Percentiles rank a stretch among this genome's conserved stretches.
These are phyloP conservation scores for Corynascus novoguineensis DNA, from an alignment of 495 filamentous ascomycete species.

Conservation along the genomic window DNA sequence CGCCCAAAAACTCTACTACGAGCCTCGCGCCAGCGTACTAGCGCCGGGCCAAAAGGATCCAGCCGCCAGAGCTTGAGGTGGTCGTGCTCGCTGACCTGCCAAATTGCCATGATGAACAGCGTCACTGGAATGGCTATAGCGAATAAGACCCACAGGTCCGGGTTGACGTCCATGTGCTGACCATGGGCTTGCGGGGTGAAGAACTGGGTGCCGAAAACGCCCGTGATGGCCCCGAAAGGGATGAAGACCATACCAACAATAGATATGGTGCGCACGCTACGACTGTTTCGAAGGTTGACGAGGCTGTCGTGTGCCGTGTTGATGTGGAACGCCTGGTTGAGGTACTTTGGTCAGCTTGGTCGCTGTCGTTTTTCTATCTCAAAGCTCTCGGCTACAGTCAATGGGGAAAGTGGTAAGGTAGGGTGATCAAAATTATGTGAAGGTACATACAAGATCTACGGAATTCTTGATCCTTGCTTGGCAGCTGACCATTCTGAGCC, in stretches of 20 bases:
- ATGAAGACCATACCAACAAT: not conserved
- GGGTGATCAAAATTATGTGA: not conserved
- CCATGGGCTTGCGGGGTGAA: not conserved
- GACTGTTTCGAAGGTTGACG: not conserved
- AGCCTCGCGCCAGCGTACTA: not conserved
- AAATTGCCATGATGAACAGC: not conserved
- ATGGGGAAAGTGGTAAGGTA: too few species aligned
- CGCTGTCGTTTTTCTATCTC: too few species aligned
- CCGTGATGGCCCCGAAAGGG: not conserved
- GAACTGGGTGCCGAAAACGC: not conserved
- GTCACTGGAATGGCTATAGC: not conserved
- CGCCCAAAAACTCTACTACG: not conserved
- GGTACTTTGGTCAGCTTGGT: too few species aligned
- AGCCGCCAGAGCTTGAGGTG: not conserved
- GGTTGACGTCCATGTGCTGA: not conserved
- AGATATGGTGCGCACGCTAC: not conserved
- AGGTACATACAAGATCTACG: not conserved
- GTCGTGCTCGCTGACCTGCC: too few species aligned
- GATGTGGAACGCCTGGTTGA: constrained; percentile 3
- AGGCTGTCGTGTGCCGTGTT: not conserved
- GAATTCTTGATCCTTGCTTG: not conserved
- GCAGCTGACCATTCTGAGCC: not conserved
- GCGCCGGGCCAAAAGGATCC: not conserved
- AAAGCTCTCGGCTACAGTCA: too few species aligned
- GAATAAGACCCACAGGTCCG: not conserved